Base-by-base conservation (phyloP, 2,329 filamentous ascomycete species). In the Bipolaris oryzae region DNA sequence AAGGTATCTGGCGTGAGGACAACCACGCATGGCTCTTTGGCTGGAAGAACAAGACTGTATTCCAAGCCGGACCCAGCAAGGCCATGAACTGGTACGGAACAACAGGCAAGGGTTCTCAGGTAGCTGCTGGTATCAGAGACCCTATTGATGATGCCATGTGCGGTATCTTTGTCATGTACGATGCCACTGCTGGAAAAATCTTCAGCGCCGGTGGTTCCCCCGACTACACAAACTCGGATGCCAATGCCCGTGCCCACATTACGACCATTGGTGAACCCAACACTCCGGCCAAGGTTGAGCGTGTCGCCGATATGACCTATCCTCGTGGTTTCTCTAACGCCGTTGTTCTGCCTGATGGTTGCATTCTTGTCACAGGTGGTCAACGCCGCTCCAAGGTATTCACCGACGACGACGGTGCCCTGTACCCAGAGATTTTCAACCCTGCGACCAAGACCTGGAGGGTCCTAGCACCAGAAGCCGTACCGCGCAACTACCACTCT, bases 51-150 rank as follows among this genome's bases (percentile, higher is more conserved):
- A 50, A 50, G 11, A 62, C 58, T 1, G 55, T 69, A 9, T 69
- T 69, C 56, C 67, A 69, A 35, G 67, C 65, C 18, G 67, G 67
- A 15, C 67, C 67, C 18, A 62, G 58, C 23, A 66, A 58, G 50
- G 62, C 60, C 9, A 67, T 67, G 65, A 67, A 70, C 53, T 70
- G 67, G 67, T 68, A 67, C 34, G 66, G 60, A n/a, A 64, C 66
- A 3, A 47, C 57, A 21, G 66, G 60, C 7, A 61, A 57, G 3
- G 67, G 67, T 21, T 56, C 54, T 18, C 62, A 66, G 47, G 25
- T 42, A 1, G 37, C 66, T 23, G 67, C 67, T 16, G 67, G 67
- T 25, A 64, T 54, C 16, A 47, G 67, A 18, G 67, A 68, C 35
- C 41, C 55, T 3, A 55, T 60, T 20, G 60, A 57, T 15, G 63